Evolutionary conservation across 306 rosid genomes (phyloP), one percentile per base, ranked within the genome.

Genomic region (Medicago lupulina): DNA sequence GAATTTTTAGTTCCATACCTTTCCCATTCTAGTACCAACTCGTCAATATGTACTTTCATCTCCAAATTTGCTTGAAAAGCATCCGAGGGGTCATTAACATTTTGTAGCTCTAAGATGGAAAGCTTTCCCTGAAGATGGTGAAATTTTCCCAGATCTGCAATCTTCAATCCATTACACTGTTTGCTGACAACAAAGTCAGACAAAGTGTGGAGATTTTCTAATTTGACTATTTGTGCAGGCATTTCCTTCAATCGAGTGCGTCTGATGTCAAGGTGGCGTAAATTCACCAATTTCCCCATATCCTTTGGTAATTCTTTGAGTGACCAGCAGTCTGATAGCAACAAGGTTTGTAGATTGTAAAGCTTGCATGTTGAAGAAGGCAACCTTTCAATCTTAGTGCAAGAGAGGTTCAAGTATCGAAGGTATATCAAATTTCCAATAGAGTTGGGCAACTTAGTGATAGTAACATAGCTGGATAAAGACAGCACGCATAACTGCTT

Each of bases 321-420:
- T 8, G 2, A 1, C 1, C 2, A 1, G 44, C 85, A 84, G 6
- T 1, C 0, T 2, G 40, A 39, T 21, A 84, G 23, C 16, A 70
- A 25, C 34, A 82, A 39, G 0, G 79, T 71, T 10, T 79, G 82
- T 15, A 85, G 43, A 40, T 71, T 79, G 28, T 31, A 14, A 61
- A 61, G 41, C 5, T 61, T 61, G 67, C 67, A 28, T 61, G 2
- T 61, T 61, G 10, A 19, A 61, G 43, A 14, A 31, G 67, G 43
- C 67, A 61, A n/a, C 67, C 43, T 61, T 61, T 61, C n/a, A 31
- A 61, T 61, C 7, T 6, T 7, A 61, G 67, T 61, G 15, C 2
- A 0, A 19, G 71, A 79, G 2, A 82, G 18, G 18, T 85, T 39
- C 13, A 85, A 67, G 54, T 82, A 79, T 8, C 62, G 66, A n/a